Base-by-base conservation (phyloP, 169 alveolate genomes). In the Cryptosporidium tyzzeri region DNA sequence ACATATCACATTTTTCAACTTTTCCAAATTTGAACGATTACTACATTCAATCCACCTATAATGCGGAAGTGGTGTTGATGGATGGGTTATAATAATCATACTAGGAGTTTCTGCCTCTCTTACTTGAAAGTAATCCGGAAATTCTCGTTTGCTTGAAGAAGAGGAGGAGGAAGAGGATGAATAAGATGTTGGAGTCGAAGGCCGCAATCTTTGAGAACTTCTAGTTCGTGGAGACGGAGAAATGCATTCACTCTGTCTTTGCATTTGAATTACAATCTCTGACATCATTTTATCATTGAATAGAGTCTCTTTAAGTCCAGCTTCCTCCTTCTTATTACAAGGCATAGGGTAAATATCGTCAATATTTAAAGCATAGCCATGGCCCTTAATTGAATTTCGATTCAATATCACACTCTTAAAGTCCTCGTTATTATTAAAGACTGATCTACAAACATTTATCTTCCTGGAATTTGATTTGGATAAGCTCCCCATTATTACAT, bases 331-430 rank as follows among this genome's bases (percentile, higher is more conserved):
- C 35, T 37, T 18, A 35, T 39, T 73, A 26, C 51, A 55, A 35
- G 86, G 86, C 31, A 35, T 50, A 29, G 86, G 86, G 26, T 73
- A 73, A 21, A 73, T 58, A 12, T 73, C 86, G 21, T 73, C 86
- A 31, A 73, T 31, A 33, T 58, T 73, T 18, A 55, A 55, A 18
- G 33, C 33, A 59, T 55, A 55, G 14, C 86, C 86, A 39, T 73
- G 70, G n/a, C 86, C 86, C 35, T 35, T 35, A 39, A 73, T 59
- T 33, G 51, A 33, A 35, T 33, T 39, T 33, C 33, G 73, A 16
- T 33, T 67, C 23, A 67, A 37, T 10, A 33, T 21, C 29, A 7
- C 48, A 21, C 73, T 39, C 2, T 31, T 67, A 6, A 26, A 50
- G 39, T 50, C 50, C 21, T 35, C 44, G 8, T 39, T 5, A 31